A percentile compares a stretch with the other conserved stretches of the same genome.
Conservation (phyloP, 2,329 filamentous ascomycete genomes). For the Pyricularia grisea region DNA sequence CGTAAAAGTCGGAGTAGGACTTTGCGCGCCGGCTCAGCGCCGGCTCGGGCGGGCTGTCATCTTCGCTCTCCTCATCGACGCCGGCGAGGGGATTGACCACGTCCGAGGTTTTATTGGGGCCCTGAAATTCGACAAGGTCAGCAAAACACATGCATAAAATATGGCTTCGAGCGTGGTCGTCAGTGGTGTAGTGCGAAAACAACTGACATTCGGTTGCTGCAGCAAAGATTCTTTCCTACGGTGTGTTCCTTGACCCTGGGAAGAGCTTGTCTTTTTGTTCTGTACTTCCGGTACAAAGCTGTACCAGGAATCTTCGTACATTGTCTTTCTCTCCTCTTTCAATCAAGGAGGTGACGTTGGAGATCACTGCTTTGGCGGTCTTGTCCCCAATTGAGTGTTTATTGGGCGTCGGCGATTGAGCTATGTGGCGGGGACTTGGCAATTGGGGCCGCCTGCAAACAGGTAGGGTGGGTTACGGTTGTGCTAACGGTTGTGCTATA, state of each 20-base stretch:
- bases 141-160: slow-evolving; percentile 12
- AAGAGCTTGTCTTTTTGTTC: slow-evolving; percentile 33
- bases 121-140: slow-evolving; percentile 26
- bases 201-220: slow-evolving; percentile 52
- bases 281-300: slow-evolving; percentile 59
- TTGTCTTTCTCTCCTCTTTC: slow-evolving; percentile 21
- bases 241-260: slow-evolving; percentile 39
- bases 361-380: not conserved
- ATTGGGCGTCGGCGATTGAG: not conserved
- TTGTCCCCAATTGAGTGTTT: not conserved
- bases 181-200: not conserved
- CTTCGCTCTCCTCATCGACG: slow-evolving; percentile 46
- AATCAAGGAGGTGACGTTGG: not conserved
- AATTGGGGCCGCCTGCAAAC: not conserved
- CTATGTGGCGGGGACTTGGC: not conserved
- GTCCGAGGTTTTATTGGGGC: slow-evolving; percentile 39
- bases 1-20: slow-evolving; percentile 72
- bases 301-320: slow-evolving; percentile 84
- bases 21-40: slow-evolving; percentile 57
- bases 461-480: not conserved
- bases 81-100: slow-evolving; percentile 46
- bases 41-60: slow-evolving; percentile 54
- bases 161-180: not conserved
- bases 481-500: not conserved
- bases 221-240: slow-evolving; percentile 62